Percentiles rank a stretch among this genome's conserved stretches.
These are phyloP conservation scores for Yueomyces sp. DNA, from an alignment of 1,139 yeast genomes.

Conservation along the genomic window DNA sequence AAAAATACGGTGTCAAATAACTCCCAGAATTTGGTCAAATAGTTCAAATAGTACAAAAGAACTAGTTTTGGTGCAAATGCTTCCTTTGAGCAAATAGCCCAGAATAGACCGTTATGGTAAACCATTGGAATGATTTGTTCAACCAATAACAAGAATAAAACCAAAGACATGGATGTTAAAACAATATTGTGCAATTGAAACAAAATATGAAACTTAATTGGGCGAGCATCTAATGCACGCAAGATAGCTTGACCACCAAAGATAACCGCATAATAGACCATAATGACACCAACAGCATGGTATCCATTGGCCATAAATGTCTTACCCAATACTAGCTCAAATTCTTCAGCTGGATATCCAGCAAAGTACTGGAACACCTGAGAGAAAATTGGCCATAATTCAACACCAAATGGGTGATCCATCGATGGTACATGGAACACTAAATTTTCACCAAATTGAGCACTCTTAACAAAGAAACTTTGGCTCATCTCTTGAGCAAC, in stretches of 20 bases:
- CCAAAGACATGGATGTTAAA: conserved; percentile 58
- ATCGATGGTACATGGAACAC: conserved; percentile 39
- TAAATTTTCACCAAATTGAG: conserved; percentile 7
- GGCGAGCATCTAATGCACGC: conserved; percentile 39
- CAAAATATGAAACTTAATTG: conserved; percentile 59
- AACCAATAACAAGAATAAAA: conserved; percentile 51
- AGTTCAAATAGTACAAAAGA: conserved; percentile 68
- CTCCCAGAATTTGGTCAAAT: conserved; percentile 69
- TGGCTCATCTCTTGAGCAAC: conserved; percentile 2
- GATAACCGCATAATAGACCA: conserved; percentile 61
- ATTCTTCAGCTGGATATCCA: conserved; percentile 60
- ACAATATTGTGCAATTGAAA: conserved; percentile 74
- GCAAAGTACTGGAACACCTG: conserved; percentile 35
- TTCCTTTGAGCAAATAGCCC: conserved; percentile 67
- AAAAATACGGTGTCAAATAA: conserved; percentile 85
- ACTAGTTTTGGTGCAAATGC: conserved; percentile 85
- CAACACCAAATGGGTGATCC: conserved; percentile 79
- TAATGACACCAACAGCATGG: conserved; percentile 52
- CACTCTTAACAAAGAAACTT: no score
- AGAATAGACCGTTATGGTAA: conserved; percentile 63
- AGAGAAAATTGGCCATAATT: conserved; percentile 81
- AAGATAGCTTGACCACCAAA: conserved; percentile 68
- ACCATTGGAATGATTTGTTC: conserved; percentile 86
- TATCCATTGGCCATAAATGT: conserved; percentile 60
- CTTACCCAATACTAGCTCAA: conserved; percentile 51